Conservation (phyloP, 805 yeast genomes). For the Lipomyces lipofer region DNA sequence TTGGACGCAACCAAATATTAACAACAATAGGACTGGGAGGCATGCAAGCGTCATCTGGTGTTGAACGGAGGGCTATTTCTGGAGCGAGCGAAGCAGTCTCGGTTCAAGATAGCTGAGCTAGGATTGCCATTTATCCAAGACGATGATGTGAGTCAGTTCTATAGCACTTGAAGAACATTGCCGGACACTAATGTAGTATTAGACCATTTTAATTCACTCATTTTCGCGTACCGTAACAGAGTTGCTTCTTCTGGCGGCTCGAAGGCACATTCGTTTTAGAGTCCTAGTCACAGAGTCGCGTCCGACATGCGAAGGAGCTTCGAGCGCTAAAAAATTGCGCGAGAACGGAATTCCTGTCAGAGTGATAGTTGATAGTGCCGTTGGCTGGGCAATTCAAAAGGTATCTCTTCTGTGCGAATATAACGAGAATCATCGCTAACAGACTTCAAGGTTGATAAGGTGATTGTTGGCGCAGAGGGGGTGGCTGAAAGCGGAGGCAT, state of each 20-base stretch:
- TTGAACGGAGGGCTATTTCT: slow-evolving; percentile 92
- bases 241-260: slow-evolving; percentile 71
- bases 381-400: slow-evolving; percentile 86
- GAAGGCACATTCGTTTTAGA: slow-evolving; percentile 76
- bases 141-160: slow-evolving; percentile 61
- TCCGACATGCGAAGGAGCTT: slow-evolving; percentile 73
- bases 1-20: no score
- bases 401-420: not conserved
- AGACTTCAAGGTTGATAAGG: slow-evolving; percentile 63
- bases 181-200: not conserved
- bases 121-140: slow-evolving; percentile 90
- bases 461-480: slow-evolving; percentile 97
- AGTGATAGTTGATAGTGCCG: slow-evolving; percentile 87
- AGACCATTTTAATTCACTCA: slow-evolving; percentile 76
- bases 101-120: slow-evolving; percentile 81
- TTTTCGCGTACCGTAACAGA: slow-evolving; percentile 86
- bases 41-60: slow-evolving; percentile 81
- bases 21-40: slow-evolving; percentile 74
- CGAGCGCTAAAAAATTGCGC: slow-evolving; percentile 67
- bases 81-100: slow-evolving; percentile 84
- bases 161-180: not conserved
- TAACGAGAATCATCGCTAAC: not conserved
- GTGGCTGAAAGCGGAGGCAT: slow-evolving; percentile 99
- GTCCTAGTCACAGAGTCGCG: slow-evolving; percentile 93
- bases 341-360: slow-evolving; percentile 80